Evolutionary conservation across 768 basidiomycete genomes (phyloP).

Genomic region (Tulasnella sp.): DNA sequence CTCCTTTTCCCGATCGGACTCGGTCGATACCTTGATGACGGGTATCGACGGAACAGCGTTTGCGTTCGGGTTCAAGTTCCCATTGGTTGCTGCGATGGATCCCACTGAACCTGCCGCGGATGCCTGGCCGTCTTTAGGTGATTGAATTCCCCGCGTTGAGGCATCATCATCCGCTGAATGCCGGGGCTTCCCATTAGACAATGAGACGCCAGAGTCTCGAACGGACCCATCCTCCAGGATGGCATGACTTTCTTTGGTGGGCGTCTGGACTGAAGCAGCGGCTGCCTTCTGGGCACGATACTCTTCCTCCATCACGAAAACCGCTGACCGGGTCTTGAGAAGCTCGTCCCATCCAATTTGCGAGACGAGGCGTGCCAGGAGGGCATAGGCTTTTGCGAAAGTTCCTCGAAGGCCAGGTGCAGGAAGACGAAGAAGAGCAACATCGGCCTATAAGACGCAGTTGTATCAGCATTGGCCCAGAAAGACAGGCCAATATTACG

Average conservation of each 20-base stretch:
- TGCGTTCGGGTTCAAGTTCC: conserved; percentile 18
- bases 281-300: conserved; percentile 94
- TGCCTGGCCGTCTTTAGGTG: conserved; percentile 36
- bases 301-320: conserved; percentile 99
- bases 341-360: conserved; percentile 99
- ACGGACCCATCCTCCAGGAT: conserved; percentile 61
- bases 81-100: conserved; percentile 29
- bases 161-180: conserved; percentile 54
- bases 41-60: conserved; percentile 39
- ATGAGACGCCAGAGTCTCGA: conserved; percentile 28
- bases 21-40: conserved; percentile 70
- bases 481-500: conserved; percentile 15
- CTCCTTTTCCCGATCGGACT: conserved; percentile 51
- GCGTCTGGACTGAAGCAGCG: conserved; percentile 35
- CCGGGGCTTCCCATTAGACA: conserved; percentile 23
- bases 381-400: conserved; percentile 87
- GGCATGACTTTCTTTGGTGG: conserved; percentile 28
- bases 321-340: conserved; percentile 83
- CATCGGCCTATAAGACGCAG: conserved; percentile 59
- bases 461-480: neutral
- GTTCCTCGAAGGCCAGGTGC: conserved; percentile 92
- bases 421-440: conserved; percentile 87
- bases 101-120: conserved; percentile 32
- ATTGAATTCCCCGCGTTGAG: conserved; percentile 52
- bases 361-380: conserved; percentile 83